Conservation (phyloP, 768 basidiomycete genomes). For the Tylopilus sp. region DNA sequence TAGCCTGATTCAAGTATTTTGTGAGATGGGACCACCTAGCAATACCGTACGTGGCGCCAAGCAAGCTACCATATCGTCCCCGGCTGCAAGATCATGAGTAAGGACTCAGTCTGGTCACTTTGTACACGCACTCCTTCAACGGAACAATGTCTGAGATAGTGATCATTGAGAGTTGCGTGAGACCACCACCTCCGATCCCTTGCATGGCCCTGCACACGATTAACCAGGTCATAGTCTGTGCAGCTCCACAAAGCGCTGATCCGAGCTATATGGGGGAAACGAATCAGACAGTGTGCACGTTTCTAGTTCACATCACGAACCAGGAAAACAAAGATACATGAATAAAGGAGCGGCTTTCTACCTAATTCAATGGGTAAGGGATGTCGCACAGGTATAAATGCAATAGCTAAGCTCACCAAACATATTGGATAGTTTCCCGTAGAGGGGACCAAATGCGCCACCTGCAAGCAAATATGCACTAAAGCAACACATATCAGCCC, state of each 20-base stretch:
- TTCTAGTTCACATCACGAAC: conserved; percentile 34
- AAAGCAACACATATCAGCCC: not conserved
- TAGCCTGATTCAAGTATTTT: not conserved
- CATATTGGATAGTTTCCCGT: conserved; percentile 72
- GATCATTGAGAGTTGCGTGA: conserved; percentile 72
- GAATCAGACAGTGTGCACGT: not conserved
- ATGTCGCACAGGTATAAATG: not conserved
- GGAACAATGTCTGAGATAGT: conserved; percentile 83
- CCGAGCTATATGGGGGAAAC: conserved; percentile 50
- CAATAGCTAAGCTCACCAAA: conserved; percentile 24
- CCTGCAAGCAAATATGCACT: conserved; percentile 77
- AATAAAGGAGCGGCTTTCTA: conserved; percentile 68
- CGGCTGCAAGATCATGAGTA: conserved; percentile 42
- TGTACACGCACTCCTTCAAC: conserved; percentile 57
- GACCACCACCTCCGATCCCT: conserved; percentile 40
- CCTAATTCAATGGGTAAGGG: conserved; percentile 28
- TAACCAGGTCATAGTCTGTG: conserved; percentile 75
- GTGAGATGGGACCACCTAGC: conserved; percentile 37
- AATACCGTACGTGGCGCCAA: conserved; percentile 81
- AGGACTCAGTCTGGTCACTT: not conserved
- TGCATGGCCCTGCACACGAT: conserved; percentile 75
- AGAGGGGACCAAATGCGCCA: conserved; percentile 63
- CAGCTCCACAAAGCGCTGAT: conserved; percentile 77
- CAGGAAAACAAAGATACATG: conserved; percentile 62
- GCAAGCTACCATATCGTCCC: conserved; percentile 70